Base-by-base conservation (phyloP, 345 rosid species). In the Moricandia moricandioides region DNA sequence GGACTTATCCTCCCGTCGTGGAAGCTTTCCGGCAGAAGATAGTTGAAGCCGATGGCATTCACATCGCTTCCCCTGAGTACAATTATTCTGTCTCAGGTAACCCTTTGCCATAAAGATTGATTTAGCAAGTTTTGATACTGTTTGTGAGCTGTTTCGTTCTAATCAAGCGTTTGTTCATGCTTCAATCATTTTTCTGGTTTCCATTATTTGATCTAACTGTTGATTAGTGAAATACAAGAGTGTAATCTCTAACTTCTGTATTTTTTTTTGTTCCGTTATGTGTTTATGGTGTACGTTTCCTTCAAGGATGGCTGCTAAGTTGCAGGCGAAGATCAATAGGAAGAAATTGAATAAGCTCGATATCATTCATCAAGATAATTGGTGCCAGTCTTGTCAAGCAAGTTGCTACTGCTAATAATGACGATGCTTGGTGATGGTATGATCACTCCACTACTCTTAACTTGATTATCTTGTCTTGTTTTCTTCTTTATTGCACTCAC, bases 11-110 rank as follows among this genome's bases (percentile, higher is more conserved):
- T 8, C 79, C 85, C 0, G 82, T 8, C 0, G 90, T 92, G 39
- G 91, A 90, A 70, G 92, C 83, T 80, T 82, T 92, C 76, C 87
- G 93, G 8, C 81, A 69, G 40, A 85, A 86, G 80, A 86, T 92
- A 55, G 82, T 79, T 9, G 71, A 72, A 17, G 91, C 96, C 17
- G 97, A 88, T 60, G 71, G 88, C 80, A 24, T 83, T 14, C 84
- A 90, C n/a, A 88, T 90, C n/a, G 96, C 96, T 64, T 92, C 88
- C 0, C 96, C 94, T 0, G 96, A 92, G 81, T 88, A 90, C 71
- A 92, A 88, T 45, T 90, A 56, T 83, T 90, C 98, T 17, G 72
- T 90, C 24, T 55, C 92, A 29, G 88, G 96, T 89, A 30, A 21
- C 3, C 59, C 26, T 29, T 17, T 3, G 57, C 1, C 2, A 52